Base-by-base conservation (phyloP, 176 grass and related monocot genomes). In the Rhynchospora tenuis region DNA sequence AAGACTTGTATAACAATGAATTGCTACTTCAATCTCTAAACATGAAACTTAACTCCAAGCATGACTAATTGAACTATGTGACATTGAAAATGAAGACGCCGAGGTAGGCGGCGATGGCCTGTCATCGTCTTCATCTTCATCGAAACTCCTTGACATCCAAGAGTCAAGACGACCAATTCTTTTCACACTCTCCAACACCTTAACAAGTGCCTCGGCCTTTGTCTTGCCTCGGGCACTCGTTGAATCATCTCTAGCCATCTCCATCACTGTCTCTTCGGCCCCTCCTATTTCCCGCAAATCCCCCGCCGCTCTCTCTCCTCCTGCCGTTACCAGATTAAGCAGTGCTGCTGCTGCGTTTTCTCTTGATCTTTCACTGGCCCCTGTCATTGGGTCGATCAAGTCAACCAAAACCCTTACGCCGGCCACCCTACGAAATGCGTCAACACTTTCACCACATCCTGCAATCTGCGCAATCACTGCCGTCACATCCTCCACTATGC, bases 381-480 rank as follows among this genome's bases (percentile, higher is more conserved):
- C 88, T 11, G 80, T 88, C 0, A 80, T 55, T 0, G 75, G 59
- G 48, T 95, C 96, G 29, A 95, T 61, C 65, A 95, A 74, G 23
- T 99, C 96, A 0, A 91, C 80, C 1, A 99, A 91, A 72, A 95
- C 90, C 16, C 91, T 64, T 6, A 93, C 81, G 16, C 97, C 93
- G 60, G 89, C 88, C 8, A 99, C 85, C 85, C 66, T 61, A 5
- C 72, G 67, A 85, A 99, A 93, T 6, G 89, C 91, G 17, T 85
- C 85, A 0, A 99, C 88, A 81, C 93, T 90, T 89, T 99, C 97
- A 9, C 81, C 78, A 83, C 97, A 99, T 9, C 97, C 91, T 12
- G 97, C 97, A 15, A 99, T 91, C 89, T 99, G 97, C 67, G 93
- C 86, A 17, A 95, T 20, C 47, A 99, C 91, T 44, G 97, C 93